Base-by-base conservation (phyloP, 306 rosid species). In the Pyrus bretschneideri region DNA sequence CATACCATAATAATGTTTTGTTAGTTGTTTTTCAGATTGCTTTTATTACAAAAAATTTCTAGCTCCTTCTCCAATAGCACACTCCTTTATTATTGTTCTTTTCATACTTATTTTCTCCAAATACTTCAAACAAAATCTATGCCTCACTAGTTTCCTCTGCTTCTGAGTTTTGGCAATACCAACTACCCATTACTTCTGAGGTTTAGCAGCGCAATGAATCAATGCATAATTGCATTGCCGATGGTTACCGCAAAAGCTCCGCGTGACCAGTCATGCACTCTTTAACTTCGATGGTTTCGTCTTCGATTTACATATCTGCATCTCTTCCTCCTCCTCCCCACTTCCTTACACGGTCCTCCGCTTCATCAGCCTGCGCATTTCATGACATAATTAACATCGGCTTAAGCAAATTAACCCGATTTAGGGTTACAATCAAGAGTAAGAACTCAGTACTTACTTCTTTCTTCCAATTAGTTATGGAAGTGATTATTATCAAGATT, bases 311-410 rank as follows among this genome's bases (percentile, higher is more conserved):
- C 12, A 78, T 15, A 18, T 65, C 6, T 38, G 64, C 81, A 45
- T 51, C 55, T 51, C 5, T 60, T 67, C 80, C 8, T 82, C 93
- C 96, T 69, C 93, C 96, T 73, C 96, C 97, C 97, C 96, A 93
- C 63, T 70, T 80, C 82, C 21, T 82, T 81, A 93, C 91, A 1
- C 97, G 91, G 67, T 85, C 73, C 55, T 85, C 96, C 70, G 96
- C 97, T 74, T 87, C 33, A 46, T 90, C 88, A 55, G 93, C 96
- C 97, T 93, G 92, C 77, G 66, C 49, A 76, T 19, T 82, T 23
- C 27, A 29, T 18, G 12, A 72, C 67, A 52, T 31, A 52, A 18
- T 15, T 31, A 5, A 63, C 29, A 61, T 30, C 23, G 8, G 42
- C 33, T 63, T 61, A 27, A 61, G 35, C 66, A 27, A 61, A 27